Evolutionary conservation across 441 rosid genomes (phyloP), one percentile per base, ranked within the genome.

Genomic region (Brassica hybrid): DNA sequence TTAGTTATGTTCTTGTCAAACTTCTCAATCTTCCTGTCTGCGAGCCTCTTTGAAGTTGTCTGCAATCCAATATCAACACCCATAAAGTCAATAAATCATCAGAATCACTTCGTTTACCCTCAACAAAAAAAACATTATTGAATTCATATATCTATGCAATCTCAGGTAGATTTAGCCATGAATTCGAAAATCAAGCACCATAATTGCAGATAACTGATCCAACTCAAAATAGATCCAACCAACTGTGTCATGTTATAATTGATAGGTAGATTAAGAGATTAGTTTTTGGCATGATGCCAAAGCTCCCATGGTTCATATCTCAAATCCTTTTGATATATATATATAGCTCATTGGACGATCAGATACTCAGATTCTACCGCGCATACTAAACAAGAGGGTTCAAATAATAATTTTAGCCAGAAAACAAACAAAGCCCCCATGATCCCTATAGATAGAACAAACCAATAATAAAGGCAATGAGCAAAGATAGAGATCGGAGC

Each of bases 41-140:
- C 97, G 0, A 96, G 84, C 58, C 97, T 72, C 87, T 90, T 92
- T 72, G 94, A 96, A 3, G 98, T 89, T 36, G 97, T 91, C 97
- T 96, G 76, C 76, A 71, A 41, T n/a, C n/a, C n/a, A n/a, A n/a
- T n/a, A 58, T 27, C 1, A 19, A 57, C n/a, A 5, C 12, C 10
- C 1, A 57, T 2, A 16, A 2, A 36, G 4, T 36, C 21, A 34
- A n/a, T n/a, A n/a, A n/a, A n/a, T n/a, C n/a, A n/a, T 56, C 57
- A 65, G 3, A 64, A 50, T 17, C 50, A 62, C n/a, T n/a, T n/a
- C n/a, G n/a, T 12, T 9, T 5, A 19, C 25, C n/a, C 0, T 52
- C 17, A 74, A 21, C n/a, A n/a, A n/a, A n/a, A 14, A 30, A 17
- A 7, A 7, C 34, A 48, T 62, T 61, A n/a, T n/a, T n/a, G n/a